Evolutionary conservation across 495 filamentous ascomycete species (phyloP).

Genomic region (Penicillium verhagenii): DNA sequence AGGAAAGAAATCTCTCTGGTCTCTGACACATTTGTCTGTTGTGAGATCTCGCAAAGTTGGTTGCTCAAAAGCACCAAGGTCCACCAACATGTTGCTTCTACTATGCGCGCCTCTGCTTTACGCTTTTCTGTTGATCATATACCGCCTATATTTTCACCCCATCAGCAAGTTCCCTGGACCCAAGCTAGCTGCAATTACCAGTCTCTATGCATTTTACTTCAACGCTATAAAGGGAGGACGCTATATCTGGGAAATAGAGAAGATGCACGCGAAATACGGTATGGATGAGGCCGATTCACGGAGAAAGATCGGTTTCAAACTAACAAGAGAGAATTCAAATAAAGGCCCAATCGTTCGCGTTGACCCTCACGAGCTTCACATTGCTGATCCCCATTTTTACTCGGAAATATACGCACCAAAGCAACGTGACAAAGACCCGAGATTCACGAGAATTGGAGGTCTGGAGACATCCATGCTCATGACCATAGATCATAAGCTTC

Average conservation of each 20-base stretch:
- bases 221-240: constrained; percentile 28
- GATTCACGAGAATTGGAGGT: neutral
- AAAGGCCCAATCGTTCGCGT: neutral
- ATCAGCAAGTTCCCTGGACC: constrained; percentile 47
- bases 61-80: neutral
- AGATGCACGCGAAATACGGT: constrained; percentile 51
- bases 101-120: neutral
- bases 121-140: constrained; percentile 16
- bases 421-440: neutral
- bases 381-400: neutral
- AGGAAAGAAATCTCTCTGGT: no score
- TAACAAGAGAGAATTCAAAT: no score
- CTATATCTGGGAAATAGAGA: constrained; percentile 22
- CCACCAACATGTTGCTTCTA: neutral
- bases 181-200: constrained; percentile 45
- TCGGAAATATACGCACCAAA: neutral
- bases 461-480: neutral
- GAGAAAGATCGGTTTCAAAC: no score
- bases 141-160: constrained; percentile 51
- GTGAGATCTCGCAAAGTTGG: no score
- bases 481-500: neutral
- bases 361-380: neutral
- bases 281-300: neutral
- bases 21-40: no score
- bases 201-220: constrained; percentile 52